phyloP scores from a whole-genome alignment of 2,329 filamentous ascomycete genomes.

The Aspergillus sp. region DNA sequence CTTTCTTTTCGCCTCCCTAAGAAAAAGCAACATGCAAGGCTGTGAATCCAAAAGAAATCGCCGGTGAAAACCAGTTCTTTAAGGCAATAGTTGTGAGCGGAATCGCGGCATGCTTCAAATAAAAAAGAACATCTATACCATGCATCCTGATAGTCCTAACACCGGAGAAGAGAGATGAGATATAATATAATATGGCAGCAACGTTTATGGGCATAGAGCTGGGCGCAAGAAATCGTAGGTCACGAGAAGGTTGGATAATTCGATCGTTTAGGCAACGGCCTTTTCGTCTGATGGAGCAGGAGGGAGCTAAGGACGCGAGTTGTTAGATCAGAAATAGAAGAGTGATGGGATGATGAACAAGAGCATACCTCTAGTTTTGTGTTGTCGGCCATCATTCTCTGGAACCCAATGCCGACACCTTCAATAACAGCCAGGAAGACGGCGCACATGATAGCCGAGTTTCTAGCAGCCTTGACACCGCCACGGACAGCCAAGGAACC shows the following conservation, averaged over 20 bases:
- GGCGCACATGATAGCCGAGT: constrained; percentile 94
- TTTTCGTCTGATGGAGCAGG: constrained; percentile 38
- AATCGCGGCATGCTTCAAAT: constrained; percentile 27
- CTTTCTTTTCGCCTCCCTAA: constrained; percentile 18
- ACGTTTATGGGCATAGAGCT: constrained; percentile 20
- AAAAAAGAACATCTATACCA: constrained; percentile 35
- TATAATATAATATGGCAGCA: constrained; percentile 24
- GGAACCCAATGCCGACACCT: constrained; percentile 93
- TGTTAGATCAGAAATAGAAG: constrained; percentile 7
- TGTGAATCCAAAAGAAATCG: constrained; percentile 26
- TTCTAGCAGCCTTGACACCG: constrained; percentile 86
- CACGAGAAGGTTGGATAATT: constrained; percentile 7
- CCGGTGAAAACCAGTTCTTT: constrained; percentile 30
- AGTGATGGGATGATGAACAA: neutral
- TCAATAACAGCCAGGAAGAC: constrained; percentile 94
- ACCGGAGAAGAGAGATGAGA: constrained; percentile 44
- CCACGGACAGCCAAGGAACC: constrained; percentile 89
- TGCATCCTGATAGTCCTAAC: constrained; percentile 37
- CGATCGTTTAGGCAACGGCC: constrained; percentile 33
- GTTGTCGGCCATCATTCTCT: constrained; percentile 88
- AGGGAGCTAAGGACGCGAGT: constrained; percentile 29
- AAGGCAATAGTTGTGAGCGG: constrained; percentile 23
- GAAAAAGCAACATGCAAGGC: constrained; percentile 20
- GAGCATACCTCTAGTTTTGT: constrained; percentile 72
- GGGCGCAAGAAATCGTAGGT: constrained; percentile 18